Evolutionary conservation across 345 rosid species (phyloP).

Genomic region (Rhizophora mangle): DNA sequence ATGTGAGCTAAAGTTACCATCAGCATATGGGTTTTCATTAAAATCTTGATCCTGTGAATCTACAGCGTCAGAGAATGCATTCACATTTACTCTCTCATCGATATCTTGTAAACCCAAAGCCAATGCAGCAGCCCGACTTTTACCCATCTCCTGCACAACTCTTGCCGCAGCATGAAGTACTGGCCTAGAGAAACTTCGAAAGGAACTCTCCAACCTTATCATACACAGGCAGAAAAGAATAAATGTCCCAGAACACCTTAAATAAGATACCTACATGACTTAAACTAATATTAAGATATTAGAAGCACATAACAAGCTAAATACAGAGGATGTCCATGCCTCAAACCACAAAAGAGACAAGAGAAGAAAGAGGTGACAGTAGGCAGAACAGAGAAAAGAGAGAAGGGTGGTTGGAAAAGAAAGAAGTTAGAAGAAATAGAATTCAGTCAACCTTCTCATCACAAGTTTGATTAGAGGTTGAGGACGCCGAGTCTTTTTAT

Average conservation of each 20-base stretch:
- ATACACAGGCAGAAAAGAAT: conserved; percentile 3
- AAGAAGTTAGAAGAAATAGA: conserved; percentile 10
- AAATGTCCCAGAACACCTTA: not conserved
- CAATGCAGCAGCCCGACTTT: conserved; percentile 95
- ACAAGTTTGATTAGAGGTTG: conserved; percentile 95
- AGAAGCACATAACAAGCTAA: not conserved
- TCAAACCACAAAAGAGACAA: not conserved
- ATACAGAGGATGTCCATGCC: not conserved
- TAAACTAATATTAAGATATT: too few relatives aligned
- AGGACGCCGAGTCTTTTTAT: conserved; percentile 92
- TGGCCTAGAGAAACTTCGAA: conserved; percentile 98
- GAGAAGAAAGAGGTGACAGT: not conserved
- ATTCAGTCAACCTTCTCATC: conserved; percentile 76
- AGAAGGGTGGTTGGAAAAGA: not conserved
- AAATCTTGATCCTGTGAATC: conserved; percentile 69
- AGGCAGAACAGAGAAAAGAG: not conserved
- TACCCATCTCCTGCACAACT: conserved; percentile 99
- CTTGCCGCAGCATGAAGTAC: conserved; percentile 99
- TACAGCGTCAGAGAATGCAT: conserved; percentile 48
- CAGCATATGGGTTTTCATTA: conserved; percentile 74
- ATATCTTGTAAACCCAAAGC: conserved; percentile 87
- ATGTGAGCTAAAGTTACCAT: conserved; percentile 38
- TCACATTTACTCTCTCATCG: conserved; percentile 78
- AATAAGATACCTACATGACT: not conserved
- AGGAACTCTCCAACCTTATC: conserved; percentile 92